A percentile compares a stretch with the other conserved stretches of the same genome.
phyloP scores from a whole-genome alignment of 2,329 filamentous ascomycete species.

The Chaetomiaceae sp. region DNA sequence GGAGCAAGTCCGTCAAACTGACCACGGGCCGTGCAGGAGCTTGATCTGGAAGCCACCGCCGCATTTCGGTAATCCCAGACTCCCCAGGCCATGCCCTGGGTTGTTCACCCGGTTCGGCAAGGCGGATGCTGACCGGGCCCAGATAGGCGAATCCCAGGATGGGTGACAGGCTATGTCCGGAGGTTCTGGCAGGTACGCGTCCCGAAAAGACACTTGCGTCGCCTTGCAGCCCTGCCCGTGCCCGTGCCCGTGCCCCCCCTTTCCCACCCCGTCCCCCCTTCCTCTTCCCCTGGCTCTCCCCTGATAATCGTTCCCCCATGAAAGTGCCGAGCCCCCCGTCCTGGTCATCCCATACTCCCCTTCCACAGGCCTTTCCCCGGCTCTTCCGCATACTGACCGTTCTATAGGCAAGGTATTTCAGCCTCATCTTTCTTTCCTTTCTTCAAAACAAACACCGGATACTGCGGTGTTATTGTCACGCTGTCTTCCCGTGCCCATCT shows the following conservation, averaged over 20 bases:
- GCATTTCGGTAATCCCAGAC: conserved; percentile 67
- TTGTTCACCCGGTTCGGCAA: conserved; percentile 13
- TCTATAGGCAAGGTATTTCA: conserved; percentile 30
- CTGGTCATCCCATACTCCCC: background rate
- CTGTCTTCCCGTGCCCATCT: background rate
- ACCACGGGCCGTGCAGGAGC: conserved; percentile 54
- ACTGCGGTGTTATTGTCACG: background rate
- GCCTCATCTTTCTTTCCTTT: background rate
- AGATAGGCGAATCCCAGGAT: conserved; percentile 85
- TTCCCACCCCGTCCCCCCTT: background rate
- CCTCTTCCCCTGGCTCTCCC: background rate
- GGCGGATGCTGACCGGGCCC: conserved; percentile 20
- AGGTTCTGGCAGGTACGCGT: conserved; percentile 86
- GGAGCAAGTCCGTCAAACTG: background rate
- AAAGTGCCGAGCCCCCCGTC: background rate
- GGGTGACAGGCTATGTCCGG: conserved; percentile 88
- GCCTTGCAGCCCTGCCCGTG: conserved; percentile 1
- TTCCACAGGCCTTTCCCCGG: background rate
- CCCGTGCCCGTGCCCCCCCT: too few species aligned
- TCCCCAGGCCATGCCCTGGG: background rate
- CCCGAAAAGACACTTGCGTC: conserved; percentile 23
- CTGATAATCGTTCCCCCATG: background rate
- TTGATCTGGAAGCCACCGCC: conserved; percentile 98
- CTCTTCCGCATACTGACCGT: conserved; percentile 17
- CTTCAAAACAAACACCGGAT: background rate